Conservation (phyloP, 2,329 filamentous ascomycete genomes). For the Zelopaecilomyces penicillatus region DNA sequence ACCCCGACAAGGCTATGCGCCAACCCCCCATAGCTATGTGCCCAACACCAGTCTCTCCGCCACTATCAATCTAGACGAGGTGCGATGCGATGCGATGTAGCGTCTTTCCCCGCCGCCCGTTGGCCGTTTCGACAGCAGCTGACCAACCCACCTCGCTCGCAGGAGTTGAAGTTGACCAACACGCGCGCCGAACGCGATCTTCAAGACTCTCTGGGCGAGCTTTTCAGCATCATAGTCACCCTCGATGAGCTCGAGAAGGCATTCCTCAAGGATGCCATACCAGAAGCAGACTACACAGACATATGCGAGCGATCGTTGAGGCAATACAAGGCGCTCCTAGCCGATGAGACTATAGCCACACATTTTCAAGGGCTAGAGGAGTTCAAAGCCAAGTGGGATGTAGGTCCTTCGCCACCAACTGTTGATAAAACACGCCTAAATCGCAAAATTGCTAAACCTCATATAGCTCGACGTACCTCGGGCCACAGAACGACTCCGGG, state of each 20-base stretch:
- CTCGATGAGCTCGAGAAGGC: conserved; percentile 94
- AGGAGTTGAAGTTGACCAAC: conserved; percentile 90
- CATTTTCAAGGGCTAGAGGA: conserved; percentile 83
- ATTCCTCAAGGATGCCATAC: conserved; percentile 89
- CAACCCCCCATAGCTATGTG: conserved; percentile 84
- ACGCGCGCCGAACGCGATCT: conserved; percentile 84
- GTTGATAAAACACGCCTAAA: background rate
- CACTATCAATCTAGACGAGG: conserved; percentile 89
- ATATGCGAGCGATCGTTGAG: conserved; percentile 89
- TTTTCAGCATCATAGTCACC: conserved; percentile 96
- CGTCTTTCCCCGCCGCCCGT: conserved; percentile 1
- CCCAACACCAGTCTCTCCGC: conserved; percentile 76
- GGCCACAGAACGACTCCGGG: conserved; percentile 83
- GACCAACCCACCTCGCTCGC: conserved; percentile 10
- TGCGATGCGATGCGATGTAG: conserved; percentile 28
- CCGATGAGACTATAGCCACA: conserved; percentile 80
- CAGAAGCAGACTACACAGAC: conserved; percentile 88
- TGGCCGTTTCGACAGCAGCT: background rate
- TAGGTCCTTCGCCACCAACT: conserved; percentile 36
- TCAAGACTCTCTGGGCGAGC: conserved; percentile 90
- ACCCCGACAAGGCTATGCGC: conserved; percentile 67
- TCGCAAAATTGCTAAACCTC: conserved; percentile 7
- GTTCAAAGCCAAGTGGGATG: conserved; percentile 89
- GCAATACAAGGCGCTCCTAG: conserved; percentile 91
- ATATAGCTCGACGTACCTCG: conserved; percentile 82